These are phyloP conservation scores for Eleusine indica DNA, from an alignment of 176 grass and related monocot genomes.

Conservation along the genomic window DNA sequence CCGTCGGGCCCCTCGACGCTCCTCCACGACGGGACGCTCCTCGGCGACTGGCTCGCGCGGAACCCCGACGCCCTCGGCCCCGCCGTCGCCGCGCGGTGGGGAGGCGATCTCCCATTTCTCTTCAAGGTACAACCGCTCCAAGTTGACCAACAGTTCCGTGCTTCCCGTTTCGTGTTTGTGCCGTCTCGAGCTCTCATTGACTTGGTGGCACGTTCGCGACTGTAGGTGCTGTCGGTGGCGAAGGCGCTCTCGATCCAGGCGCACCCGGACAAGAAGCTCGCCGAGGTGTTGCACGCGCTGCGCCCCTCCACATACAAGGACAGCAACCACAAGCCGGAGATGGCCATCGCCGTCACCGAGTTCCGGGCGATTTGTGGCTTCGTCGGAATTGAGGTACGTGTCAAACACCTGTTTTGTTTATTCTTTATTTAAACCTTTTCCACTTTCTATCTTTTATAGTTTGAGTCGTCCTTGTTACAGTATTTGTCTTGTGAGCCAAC, in stretches of 20 bases:
- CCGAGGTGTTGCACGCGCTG: constrained; percentile 65
- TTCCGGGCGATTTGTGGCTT: constrained; percentile 95
- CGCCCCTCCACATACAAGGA: constrained; percentile 78
- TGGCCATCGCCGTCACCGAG: constrained; percentile 92
- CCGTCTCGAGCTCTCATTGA: background rate
- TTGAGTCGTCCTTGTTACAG: background rate
- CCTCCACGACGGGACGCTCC: constrained; percentile 20
- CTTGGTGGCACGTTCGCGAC: background rate
- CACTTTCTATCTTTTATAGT: too few relatives aligned
- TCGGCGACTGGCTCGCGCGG: constrained; percentile 67
- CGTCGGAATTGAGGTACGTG: constrained; percentile 62
- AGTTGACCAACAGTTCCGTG: background rate
- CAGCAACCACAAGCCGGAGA: constrained; percentile 92
- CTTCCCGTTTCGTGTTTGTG: background rate
- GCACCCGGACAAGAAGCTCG: constrained; percentile 90
- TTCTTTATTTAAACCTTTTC: background rate
- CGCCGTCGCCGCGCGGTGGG: constrained; percentile 65
- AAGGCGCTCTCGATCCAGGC: constrained; percentile 97
- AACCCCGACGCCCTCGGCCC: constrained; percentile 60
- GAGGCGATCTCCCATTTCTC: constrained; percentile 80
- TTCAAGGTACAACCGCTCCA: constrained; percentile 61
- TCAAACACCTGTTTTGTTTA: background rate
- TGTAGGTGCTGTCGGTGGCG: constrained; percentile 83
- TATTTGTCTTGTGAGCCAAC: constrained; percentile 8
- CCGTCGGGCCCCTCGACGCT: constrained; percentile 64